These are phyloP conservation scores for Xylariaceae sp. DNA, from an alignment of 2,329 filamentous ascomycete genomes.

Conservation along the genomic window DNA sequence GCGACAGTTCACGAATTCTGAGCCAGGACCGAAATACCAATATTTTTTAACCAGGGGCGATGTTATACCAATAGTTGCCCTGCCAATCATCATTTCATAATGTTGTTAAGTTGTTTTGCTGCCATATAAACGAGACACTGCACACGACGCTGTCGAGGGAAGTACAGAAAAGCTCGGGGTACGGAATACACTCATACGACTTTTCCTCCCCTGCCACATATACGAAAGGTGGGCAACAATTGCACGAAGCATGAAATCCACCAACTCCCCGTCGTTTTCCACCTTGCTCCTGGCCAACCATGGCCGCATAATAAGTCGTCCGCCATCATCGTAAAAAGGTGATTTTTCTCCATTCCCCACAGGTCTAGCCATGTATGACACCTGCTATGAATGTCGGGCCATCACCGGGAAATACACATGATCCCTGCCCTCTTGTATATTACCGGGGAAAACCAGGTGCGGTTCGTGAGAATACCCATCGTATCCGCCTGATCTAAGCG, in stretches of 20 bases:
- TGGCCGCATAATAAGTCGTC: slow-evolving; percentile 9
- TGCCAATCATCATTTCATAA: slow-evolving; percentile 7
- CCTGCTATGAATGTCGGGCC: slow-evolving; percentile 16
- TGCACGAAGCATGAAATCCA: slow-evolving; percentile 7
- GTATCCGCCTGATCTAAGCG: slow-evolving; percentile 15
- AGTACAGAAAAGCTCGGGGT: neutral
- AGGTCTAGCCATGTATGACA: slow-evolving; percentile 2
- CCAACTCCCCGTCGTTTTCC: slow-evolving; percentile 25
- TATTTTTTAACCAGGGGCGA: neutral
- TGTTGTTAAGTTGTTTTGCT: neutral
- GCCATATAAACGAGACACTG: neutral
- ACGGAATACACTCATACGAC: slow-evolving; percentile 5
- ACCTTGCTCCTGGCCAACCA: slow-evolving; percentile 17
- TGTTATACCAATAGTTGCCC: neutral
- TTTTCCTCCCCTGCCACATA: slow-evolving; percentile 10
- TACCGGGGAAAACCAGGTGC: slow-evolving; percentile 20
- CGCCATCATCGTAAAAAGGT: slow-evolving; percentile 11
- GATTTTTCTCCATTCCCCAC: slow-evolving; percentile 11
- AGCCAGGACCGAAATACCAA: neutral
- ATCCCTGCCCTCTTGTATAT: slow-evolving; percentile 15
- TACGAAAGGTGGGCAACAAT: slow-evolving; percentile 10
- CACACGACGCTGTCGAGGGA: neutral
- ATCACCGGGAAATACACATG: slow-evolving; percentile 12
- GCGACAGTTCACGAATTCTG: neutral
- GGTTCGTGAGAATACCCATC: slow-evolving; percentile 14